These are phyloP conservation scores for Ophiognomonia clavigignenti-juglandacearum DNA, from an alignment of 2,329 filamentous ascomycete species.

Conservation along the genomic window DNA sequence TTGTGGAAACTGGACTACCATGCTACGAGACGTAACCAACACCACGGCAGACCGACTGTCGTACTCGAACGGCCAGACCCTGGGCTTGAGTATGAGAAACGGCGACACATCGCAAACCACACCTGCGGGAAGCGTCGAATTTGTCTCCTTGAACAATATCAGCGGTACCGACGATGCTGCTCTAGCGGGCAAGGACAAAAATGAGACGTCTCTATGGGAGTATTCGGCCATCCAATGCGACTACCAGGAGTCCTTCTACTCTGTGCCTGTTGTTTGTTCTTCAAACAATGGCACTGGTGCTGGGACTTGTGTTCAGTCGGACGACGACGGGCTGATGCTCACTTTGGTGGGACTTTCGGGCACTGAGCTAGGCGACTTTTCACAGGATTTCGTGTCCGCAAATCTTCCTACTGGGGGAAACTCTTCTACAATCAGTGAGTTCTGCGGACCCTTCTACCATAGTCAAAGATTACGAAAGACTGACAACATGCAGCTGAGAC, in stretches of 20 bases:
- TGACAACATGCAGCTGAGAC: conserved; percentile 3
- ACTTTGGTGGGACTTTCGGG: background rate
- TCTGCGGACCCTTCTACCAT: background rate
- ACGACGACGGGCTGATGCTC: background rate
- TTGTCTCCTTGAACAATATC: conserved; percentile 11
- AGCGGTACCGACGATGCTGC: background rate
- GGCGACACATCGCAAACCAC: background rate
- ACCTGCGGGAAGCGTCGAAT: background rate
- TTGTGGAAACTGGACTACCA: conserved; percentile 13
- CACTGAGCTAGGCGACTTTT: conserved; percentile 8
- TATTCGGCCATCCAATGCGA: conserved; percentile 18
- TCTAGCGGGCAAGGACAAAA: background rate
- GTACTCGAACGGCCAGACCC: conserved; percentile 1
- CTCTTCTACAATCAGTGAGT: conserved; percentile 5
- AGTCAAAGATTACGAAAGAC: background rate
- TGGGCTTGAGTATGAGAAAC: conserved; percentile 2
- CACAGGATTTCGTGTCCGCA: conserved; percentile 1
- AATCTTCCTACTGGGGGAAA: background rate
- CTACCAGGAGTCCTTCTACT: conserved; percentile 12
- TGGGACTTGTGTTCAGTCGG: background rate
- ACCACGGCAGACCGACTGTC: background rate
- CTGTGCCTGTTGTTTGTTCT: conserved; percentile 6
- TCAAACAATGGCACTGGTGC: background rate
- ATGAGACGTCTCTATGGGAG: background rate
- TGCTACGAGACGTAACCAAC: background rate